Conservation (phyloP, 495 filamentous ascomycete genomes). For the Sordaria brevicollis region DNA sequence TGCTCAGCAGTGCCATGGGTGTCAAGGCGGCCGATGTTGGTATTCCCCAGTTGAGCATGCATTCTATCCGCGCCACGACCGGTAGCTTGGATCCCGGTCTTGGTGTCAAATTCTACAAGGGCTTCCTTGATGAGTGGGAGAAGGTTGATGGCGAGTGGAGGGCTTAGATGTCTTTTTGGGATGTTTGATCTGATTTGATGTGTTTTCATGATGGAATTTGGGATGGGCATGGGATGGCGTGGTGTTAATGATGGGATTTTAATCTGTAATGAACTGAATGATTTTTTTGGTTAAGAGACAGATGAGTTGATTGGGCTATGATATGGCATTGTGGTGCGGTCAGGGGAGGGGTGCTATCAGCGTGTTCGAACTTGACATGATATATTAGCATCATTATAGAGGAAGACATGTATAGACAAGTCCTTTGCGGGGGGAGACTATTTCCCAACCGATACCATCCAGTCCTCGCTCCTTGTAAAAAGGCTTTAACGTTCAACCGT, state of each 20-base stretch:
- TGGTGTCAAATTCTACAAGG: conserved; percentile 79
- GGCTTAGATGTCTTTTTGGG: background rate
- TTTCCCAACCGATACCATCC: too few species aligned
- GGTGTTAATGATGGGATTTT: background rate
- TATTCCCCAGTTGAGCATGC: conserved; percentile 90
- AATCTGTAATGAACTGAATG: background rate
- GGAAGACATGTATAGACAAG: background rate
- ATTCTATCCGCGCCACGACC: conserved; percentile 83
- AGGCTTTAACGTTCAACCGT: too few species aligned
- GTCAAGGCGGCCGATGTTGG: conserved; percentile 83
- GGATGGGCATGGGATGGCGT: background rate
- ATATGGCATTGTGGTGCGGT: background rate
- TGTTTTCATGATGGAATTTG: background rate
- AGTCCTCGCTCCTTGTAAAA: too few species aligned
- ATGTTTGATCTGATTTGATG: background rate
- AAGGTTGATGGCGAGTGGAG: conserved; percentile 76
- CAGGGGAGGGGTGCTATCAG: background rate
- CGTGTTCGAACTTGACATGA: too few species aligned
- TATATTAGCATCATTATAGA: background rate
- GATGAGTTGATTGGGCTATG: background rate
- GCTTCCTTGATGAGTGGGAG: conserved; percentile 83
- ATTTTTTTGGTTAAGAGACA: background rate
- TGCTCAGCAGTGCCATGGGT: conserved; percentile 72
- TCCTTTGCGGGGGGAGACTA: background rate
- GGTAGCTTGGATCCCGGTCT: conserved; percentile 80